Conservation (phyloP, 2,329 filamentous ascomycete genomes). For the Biscogniauxia sp. region DNA sequence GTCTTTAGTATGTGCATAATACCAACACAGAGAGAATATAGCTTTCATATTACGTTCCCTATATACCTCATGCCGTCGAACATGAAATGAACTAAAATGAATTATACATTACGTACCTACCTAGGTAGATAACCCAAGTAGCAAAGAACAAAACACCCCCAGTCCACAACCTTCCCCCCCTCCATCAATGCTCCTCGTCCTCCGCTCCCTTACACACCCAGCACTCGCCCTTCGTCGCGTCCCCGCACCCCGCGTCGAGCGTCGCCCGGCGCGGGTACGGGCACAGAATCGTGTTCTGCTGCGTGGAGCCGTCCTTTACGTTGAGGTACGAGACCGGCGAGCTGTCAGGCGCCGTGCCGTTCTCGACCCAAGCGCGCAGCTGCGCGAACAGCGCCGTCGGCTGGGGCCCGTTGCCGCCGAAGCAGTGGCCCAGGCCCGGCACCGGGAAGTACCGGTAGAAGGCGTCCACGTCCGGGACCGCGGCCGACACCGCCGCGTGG, state of each 20-base stretch:
- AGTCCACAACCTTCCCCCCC: too few species aligned
- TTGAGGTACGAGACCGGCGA: background rate
- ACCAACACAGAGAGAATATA: too few species aligned
- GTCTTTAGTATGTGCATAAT: too few species aligned
- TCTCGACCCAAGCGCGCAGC: constrained; percentile 32
- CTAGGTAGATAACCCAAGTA: too few species aligned
- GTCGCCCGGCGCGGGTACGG: background rate
- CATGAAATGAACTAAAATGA: too few species aligned
- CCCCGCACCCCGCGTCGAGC: background rate
- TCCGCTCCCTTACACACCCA: background rate
- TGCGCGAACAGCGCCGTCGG: constrained; percentile 27
- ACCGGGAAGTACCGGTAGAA: constrained; percentile 34
- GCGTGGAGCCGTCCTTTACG: background rate
- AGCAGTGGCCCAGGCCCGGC: constrained; percentile 35
- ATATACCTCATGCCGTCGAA: too few species aligned
- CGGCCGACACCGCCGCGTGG: constrained; percentile 21
- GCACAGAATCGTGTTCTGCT: background rate
- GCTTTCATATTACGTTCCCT: too few species aligned
- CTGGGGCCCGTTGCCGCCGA: constrained; percentile 25
- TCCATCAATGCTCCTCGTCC: too few species aligned
- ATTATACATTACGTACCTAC: too few species aligned
- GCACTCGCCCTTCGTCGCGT: background rate
- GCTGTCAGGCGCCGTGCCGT: constrained; percentile 26
- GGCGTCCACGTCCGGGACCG: constrained; percentile 22
- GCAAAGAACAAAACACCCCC: too few species aligned